Evolutionary conservation across 495 filamentous ascomycete genomes (phyloP).

Genomic region (Penicillium antarcticum): DNA sequence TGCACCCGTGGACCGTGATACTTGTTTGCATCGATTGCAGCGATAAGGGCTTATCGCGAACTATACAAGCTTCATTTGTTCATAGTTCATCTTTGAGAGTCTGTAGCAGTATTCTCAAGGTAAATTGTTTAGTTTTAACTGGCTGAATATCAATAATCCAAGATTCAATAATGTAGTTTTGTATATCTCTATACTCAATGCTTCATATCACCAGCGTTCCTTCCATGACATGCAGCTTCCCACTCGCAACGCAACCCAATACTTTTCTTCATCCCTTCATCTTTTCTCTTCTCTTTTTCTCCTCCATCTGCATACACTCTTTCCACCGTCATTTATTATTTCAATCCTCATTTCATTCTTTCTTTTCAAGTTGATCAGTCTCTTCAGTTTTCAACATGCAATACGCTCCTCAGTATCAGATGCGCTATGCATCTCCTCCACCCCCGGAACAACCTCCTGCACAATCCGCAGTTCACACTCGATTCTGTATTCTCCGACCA

Average conservation of each 20-base stretch:
- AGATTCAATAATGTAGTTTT: too few species aligned
- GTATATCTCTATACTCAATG: too few species aligned
- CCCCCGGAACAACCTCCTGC: not conserved
- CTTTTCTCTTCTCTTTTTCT: slow-evolving; percentile 4
- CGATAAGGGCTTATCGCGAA: too few species aligned
- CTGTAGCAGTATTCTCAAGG: too few species aligned
- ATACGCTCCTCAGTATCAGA: not conserved
- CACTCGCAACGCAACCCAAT: too few species aligned
- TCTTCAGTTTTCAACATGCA: slow-evolving; percentile 7
- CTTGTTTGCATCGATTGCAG: too few species aligned
- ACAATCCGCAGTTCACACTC: slow-evolving; percentile 21
- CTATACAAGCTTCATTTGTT: too few species aligned
- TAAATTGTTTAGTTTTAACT: too few species aligned
- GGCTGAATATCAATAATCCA: too few species aligned
- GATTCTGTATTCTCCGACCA: slow-evolving; percentile 36
- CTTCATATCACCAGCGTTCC: too few species aligned
- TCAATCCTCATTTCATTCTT: slow-evolving; percentile 5
- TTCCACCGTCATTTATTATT: slow-evolving; percentile 2
- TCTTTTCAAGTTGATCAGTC: not conserved
- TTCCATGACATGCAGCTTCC: not conserved
- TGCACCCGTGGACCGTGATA: too few species aligned
- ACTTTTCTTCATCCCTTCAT: not conserved
- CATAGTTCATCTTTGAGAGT: too few species aligned
- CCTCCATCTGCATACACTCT: slow-evolving; percentile 5
- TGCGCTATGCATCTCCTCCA: not conserved